These are phyloP conservation scores for Septoria petroselini DNA, from an alignment of 2,329 filamentous ascomycete genomes.

Conservation along the genomic window DNA sequence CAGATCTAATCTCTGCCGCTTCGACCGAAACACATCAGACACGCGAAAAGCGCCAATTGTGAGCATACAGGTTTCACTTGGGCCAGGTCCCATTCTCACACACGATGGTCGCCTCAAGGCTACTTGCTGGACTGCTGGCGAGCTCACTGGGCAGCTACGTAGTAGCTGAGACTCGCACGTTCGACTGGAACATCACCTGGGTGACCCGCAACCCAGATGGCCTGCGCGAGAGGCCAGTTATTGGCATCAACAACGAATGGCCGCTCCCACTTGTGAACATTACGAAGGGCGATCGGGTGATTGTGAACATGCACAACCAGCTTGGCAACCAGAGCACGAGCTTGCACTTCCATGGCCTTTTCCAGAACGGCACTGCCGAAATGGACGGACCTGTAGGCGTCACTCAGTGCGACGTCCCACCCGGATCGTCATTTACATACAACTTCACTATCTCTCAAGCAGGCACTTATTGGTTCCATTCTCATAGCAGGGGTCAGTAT, in stretches of 20 bases:
- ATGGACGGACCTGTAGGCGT: slow-evolving; percentile 71
- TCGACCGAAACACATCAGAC: neutral
- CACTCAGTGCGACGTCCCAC: slow-evolving; percentile 64
- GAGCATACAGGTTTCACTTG: neutral
- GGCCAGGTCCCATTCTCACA: neutral
- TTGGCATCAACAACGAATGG: slow-evolving; percentile 71
- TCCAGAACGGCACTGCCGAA: slow-evolving; percentile 69
- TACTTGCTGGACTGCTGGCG: slow-evolving; percentile 7
- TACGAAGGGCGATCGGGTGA: slow-evolving; percentile 68
- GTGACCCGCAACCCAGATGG: slow-evolving; percentile 56
- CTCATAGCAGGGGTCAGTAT: slow-evolving; percentile 62
- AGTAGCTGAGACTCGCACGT: slow-evolving; percentile 24
- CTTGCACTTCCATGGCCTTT: slow-evolving; percentile 76
- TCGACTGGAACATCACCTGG: slow-evolving; percentile 47
- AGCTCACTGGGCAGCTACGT: slow-evolving; percentile 17
- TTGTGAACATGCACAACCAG: slow-evolving; percentile 67
- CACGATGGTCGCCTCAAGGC: slow-evolving; percentile 2
- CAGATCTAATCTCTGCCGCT: slow-evolving; percentile 11
- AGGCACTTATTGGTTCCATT: slow-evolving; percentile 64
- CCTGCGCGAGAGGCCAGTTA: slow-evolving; percentile 48
- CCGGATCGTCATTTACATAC: slow-evolving; percentile 63
- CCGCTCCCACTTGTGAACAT: slow-evolving; percentile 70
- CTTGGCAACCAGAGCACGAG: slow-evolving; percentile 62
- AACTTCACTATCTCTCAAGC: slow-evolving; percentile 57
- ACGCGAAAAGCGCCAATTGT: neutral